Base-by-base conservation (phyloP, 495 filamentous ascomycete species). In the Sordaria brevicollis region DNA sequence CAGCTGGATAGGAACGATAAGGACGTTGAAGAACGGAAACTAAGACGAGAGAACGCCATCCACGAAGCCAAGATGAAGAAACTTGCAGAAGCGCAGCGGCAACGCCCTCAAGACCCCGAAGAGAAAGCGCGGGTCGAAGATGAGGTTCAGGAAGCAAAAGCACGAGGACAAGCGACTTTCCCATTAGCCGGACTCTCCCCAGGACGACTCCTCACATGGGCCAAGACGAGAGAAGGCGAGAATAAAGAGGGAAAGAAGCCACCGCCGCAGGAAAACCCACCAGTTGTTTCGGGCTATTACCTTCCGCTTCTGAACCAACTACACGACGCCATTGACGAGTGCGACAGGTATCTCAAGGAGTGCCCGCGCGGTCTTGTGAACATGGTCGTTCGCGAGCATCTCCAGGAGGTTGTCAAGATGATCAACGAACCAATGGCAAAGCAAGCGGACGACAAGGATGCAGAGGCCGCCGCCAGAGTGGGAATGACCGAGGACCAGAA, bases 331-430 rank as follows among this genome's bases (percentile, higher is more conserved):
- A 66, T 85, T 8, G 75, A 77, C 17, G 31, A 74, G 34, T 76
- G 72, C 65, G 77, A 82, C 68, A 17, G 57, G 0, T 77, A 76
- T 21, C 74, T 84, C 6, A 65, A 65, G 31, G 13, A 65, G 0
- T 36, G 49, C 29, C 67, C 74, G 34, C 76, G 73, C 13, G 77
- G 76, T 29, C 75, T 80, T 1, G 73, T 80, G 9, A 69, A 69
- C 4, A 71, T 76, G 39, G 78, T 82, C 4, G 37, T 82, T 17
- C 77, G 80, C 7, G 75, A 77, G 67, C 80, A 82, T 54, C 74
- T 82, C 67, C 80, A 82, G 68, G 76, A 79, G 29, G 72, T 82
- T 3, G 67, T 82, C 2, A 73, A 70, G 62, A 71, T 81, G 68
- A 71, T 81, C 71, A 81, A 81, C 31, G 57, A 68, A 49, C 13